These are phyloP conservation scores for Pistacia integerrima DNA, from an alignment of 345 rosid species.

Conservation along the genomic window DNA sequence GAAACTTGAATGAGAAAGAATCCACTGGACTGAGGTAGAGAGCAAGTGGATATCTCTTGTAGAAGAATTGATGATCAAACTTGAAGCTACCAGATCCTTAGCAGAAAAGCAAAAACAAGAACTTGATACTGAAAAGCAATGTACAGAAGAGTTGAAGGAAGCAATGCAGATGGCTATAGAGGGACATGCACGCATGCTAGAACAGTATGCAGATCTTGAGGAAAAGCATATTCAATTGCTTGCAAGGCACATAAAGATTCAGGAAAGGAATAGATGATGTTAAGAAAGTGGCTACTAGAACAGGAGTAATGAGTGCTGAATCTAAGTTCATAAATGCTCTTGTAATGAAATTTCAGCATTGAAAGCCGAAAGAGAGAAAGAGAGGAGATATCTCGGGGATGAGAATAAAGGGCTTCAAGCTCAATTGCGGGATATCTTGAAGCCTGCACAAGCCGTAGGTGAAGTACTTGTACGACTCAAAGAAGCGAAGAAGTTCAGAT, in stretches of 20 bases:
- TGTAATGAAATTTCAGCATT: conserved; percentile 90
- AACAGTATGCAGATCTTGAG: conserved; percentile 94
- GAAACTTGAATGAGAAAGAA: no score
- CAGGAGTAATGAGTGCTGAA: conserved; percentile 92
- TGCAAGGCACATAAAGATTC: conserved; percentile 87
- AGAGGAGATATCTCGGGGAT: conserved; percentile 77
- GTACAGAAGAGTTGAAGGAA: conserved; percentile 80
- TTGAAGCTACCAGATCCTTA: conserved; percentile 58
- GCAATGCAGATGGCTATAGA: conserved; percentile 98
- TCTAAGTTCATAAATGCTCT: conserved; percentile 93
- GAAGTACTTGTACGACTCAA: conserved; percentile 92
- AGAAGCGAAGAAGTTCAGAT: conserved; percentile 99
- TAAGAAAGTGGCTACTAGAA: conserved; percentile 87
- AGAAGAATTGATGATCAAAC: conserved; percentile 82
- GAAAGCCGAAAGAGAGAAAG: conserved; percentile 83
- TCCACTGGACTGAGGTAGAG: conserved; percentile 25
- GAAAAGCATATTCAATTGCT: conserved; percentile 92
- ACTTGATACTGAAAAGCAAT: conserved; percentile 76
- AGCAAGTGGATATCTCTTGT: conserved; percentile 91
- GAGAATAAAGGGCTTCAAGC: conserved; percentile 88
- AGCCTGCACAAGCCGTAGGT: conserved; percentile 98
- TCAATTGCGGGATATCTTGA: conserved; percentile 91
- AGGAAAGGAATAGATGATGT: conserved; percentile 93
- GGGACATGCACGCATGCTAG: conserved; percentile 95
- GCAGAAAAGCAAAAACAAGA: conserved; percentile 75